Percentiles rank a stretch among this genome's conserved stretches.
Conservation (phyloP, 176 grass and related monocot genomes). For the Eleusine coracana region DNA sequence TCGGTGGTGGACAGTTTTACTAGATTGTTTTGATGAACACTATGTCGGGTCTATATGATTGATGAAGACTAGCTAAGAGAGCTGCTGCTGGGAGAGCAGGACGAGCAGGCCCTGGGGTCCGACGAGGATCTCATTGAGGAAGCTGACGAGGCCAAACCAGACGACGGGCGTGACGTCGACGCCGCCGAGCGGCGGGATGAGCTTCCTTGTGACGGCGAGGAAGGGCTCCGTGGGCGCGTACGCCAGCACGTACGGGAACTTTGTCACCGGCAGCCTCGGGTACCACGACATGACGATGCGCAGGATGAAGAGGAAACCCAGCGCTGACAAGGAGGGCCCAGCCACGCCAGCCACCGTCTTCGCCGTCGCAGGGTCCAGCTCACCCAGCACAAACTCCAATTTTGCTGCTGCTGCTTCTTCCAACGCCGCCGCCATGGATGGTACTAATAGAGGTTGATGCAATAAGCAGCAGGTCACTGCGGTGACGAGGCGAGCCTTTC, state of each 20-base stretch:
- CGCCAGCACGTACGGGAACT: constrained; percentile 89
- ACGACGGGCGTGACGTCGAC: constrained; percentile 94
- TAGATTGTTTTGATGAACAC: no score
- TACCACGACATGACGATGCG: constrained; percentile 98
- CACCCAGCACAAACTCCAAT: constrained; percentile 28
- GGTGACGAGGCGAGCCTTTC: neutral
- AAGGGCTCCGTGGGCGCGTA: constrained; percentile 90
- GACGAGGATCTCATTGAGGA: constrained; percentile 88
- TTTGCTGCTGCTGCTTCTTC: neutral
- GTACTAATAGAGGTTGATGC: neutral
- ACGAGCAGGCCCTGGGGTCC: constrained; percentile 82
- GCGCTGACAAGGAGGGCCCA: constrained; percentile 74
- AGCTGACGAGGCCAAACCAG: constrained; percentile 96
- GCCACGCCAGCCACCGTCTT: constrained; percentile 51
- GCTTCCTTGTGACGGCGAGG: constrained; percentile 59
- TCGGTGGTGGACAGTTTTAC: no score
- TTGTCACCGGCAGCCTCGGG: constrained; percentile 67
- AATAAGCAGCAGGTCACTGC: neutral
- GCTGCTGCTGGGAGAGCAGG: constrained; percentile 69
- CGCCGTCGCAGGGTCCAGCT: constrained; percentile 73
- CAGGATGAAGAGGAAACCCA: constrained; percentile 78
- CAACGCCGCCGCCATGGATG: neutral
- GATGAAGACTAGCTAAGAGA: no score
- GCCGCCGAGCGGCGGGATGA: constrained; percentile 88
- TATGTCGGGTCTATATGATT: no score